A percentile compares a stretch with the other conserved stretches of the same genome.
Conservation (phyloP, 2,329 filamentous ascomycete species). For the Aspergillus viridinutans region DNA sequence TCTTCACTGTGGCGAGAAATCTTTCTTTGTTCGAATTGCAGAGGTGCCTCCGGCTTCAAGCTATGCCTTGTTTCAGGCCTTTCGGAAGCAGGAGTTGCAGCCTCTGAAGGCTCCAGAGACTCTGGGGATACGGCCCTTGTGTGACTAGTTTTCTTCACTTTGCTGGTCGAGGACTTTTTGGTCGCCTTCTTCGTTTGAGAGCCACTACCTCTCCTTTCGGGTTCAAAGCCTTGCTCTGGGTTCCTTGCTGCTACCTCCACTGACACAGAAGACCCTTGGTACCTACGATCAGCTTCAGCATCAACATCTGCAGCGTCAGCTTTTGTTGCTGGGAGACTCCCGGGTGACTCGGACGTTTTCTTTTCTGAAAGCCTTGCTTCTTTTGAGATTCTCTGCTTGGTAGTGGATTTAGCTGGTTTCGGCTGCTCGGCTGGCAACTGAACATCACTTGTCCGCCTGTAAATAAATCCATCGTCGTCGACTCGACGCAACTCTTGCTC, state of each 20-base stretch:
- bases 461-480: not conserved
- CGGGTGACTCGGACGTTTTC: not conserved
- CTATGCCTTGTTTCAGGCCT: not conserved
- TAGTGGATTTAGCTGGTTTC: constrained; percentile 16
- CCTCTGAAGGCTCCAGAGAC: constrained; percentile 8
- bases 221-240: constrained; percentile 29
- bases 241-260: constrained; percentile 27
- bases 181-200: constrained; percentile 22
- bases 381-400: constrained; percentile 18
- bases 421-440: constrained; percentile 10
- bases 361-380: constrained; percentile 10
- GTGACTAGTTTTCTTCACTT: constrained; percentile 31
- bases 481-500: not conserved
- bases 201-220: constrained; percentile 16
- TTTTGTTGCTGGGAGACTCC: constrained; percentile 1
- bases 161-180: constrained; percentile 22
- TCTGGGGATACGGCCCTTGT: constrained; percentile 12
- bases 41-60: not conserved
- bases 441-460: not conserved
- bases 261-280: constrained; percentile 27
- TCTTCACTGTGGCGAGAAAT: not conserved
- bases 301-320: constrained; percentile 7
- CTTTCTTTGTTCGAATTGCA: constrained; percentile 1
- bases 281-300: constrained; percentile 10
- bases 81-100: not conserved